These are phyloP conservation scores for Colletotrichum caudatum DNA, from an alignment of 2,329 filamentous ascomycete species.

Conservation along the genomic window DNA sequence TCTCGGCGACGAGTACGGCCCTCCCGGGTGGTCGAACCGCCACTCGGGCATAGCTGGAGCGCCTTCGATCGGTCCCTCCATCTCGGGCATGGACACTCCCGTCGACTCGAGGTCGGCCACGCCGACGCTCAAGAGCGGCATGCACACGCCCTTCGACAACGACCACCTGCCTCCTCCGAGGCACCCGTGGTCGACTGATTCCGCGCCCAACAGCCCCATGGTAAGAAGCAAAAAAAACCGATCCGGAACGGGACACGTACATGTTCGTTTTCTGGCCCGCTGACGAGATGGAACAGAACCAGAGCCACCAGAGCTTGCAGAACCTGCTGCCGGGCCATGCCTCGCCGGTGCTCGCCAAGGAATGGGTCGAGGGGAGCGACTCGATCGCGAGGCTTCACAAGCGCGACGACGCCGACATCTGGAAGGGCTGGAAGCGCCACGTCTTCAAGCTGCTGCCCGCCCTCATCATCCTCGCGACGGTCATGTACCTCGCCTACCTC, in stretches of 20 bases:
- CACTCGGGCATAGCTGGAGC: conserved; percentile 38
- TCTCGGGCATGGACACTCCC: conserved; percentile 42
- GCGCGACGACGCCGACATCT: conserved; percentile 58
- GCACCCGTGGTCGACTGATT: conserved; percentile 38
- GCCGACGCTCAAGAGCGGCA: conserved; percentile 48
- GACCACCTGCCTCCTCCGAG: conserved; percentile 38
- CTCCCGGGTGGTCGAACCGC: conserved; percentile 39
- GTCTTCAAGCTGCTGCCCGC: conserved; percentile 55
- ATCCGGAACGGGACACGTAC: not conserved
- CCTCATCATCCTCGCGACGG: conserved; percentile 55
- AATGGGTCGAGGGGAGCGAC: conserved; percentile 50
- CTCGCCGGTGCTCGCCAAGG: conserved; percentile 47
- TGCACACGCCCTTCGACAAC: conserved; percentile 46
- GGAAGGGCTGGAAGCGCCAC: conserved; percentile 58
- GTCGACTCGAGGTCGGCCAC: conserved; percentile 46
- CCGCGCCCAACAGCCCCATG: conserved; percentile 46
- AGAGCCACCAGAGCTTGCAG: conserved; percentile 57
- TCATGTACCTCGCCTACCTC: conserved; percentile 63
- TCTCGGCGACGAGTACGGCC: conserved; percentile 37
- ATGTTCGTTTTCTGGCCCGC: not conserved
- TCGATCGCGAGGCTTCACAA: conserved; percentile 56
- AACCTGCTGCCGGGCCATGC: conserved; percentile 52
- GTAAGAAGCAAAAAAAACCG: conserved; percentile 33
- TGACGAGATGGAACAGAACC: conserved; percentile 49
- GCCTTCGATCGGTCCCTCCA: conserved; percentile 36